Evolutionary conservation across 345 rosid genomes (phyloP).

Genomic region (Psidium guajava): DNA sequence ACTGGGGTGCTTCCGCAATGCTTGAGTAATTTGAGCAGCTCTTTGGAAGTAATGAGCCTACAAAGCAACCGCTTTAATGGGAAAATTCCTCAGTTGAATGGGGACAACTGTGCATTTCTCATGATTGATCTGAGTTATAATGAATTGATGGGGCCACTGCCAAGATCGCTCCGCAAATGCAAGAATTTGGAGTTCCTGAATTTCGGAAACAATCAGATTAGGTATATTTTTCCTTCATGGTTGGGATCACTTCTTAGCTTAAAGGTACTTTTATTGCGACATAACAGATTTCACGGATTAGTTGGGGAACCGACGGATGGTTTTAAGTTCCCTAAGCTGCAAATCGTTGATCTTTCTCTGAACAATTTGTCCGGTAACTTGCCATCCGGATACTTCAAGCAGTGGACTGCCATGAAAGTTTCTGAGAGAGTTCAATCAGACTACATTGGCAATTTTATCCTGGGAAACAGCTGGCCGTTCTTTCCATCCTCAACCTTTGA

Average conservation of each 20-base stretch:
- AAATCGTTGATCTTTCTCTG: not conserved
- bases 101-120: not conserved
- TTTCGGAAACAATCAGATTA: not conserved
- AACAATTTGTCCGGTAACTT: constrained; percentile 1
- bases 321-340: not conserved
- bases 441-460: not conserved
- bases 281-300: constrained; percentile 1
- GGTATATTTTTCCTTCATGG: constrained; percentile 6
- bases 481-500: not conserved
- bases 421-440: not conserved
- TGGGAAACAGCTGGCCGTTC: not conserved
- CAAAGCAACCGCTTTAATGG: constrained; percentile 14
- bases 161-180: constrained; percentile 7
- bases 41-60: not conserved
- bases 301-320: not conserved
- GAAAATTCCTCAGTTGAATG: constrained; percentile 2
- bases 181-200: not conserved
- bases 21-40: not conserved
- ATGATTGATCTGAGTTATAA: constrained; percentile 11
- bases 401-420: constrained; percentile 2
- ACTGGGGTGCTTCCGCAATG: constrained; percentile 19
- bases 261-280: constrained; percentile 1
- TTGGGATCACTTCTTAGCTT: constrained; percentile 3
- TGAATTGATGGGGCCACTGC: constrained; percentile 3
- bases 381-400: not conserved